Conservation (phyloP, 2,329 filamentous ascomycete genomes). For the Trichoderma atrobrunneum region DNA sequence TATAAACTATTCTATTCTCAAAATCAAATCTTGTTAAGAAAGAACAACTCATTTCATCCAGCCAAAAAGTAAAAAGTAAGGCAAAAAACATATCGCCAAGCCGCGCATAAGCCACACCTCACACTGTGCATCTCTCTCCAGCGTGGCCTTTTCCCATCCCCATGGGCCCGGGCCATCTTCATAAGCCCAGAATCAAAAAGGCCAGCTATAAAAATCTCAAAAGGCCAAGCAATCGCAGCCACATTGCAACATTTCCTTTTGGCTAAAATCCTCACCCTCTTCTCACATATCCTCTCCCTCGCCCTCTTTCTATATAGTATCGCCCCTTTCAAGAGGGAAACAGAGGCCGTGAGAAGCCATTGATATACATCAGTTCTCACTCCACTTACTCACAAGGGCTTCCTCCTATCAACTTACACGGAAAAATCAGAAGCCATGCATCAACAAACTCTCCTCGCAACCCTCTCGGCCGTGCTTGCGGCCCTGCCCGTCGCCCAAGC, state of each 20-base stretch:
- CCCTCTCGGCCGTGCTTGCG: conserved; percentile 58
- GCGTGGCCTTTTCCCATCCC: conserved; percentile 32
- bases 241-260: background rate
- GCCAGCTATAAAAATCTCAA: conserved; percentile 8
- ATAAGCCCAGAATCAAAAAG: background rate
- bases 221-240: background rate
- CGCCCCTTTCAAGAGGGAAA: background rate
- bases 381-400: background rate
- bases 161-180: background rate
- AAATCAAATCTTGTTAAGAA: too few species aligned
- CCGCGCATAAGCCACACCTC: background rate
- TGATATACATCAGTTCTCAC: background rate
- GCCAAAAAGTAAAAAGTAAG: background rate
- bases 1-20: background rate
- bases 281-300: background rate
- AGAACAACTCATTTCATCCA: background rate
- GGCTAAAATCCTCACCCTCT: background rate
- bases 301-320: background rate
- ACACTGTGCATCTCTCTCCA: conserved; percentile 22
- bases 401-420: conserved; percentile 2
- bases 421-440: conserved; percentile 45
- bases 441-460: conserved; percentile 47
- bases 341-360: background rate
- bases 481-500: conserved; percentile 64
- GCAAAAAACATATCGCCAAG: background rate